Evolutionary conservation across 257 asterid species (phyloP), one percentile per base, ranked within the genome.

Genomic region (Eucommia ulmoides): DNA sequence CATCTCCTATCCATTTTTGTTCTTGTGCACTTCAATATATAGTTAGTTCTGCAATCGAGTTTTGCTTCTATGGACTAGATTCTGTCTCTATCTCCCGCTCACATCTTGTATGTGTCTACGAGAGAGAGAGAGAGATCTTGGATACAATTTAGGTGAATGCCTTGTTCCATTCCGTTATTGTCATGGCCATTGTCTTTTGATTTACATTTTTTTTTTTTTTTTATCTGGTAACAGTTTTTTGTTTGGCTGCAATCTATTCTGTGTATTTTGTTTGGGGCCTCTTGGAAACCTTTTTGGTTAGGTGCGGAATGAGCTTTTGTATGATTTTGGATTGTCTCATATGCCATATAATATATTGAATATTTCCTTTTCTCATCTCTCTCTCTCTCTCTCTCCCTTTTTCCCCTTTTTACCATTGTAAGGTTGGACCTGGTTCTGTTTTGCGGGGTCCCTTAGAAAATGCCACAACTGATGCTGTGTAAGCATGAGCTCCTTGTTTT

Each of bases 381-480:
- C 20, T 51, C 41, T 69, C 48, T 45, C 33, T 24, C 46, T 53
- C 44, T 53, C 42, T 62, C 29, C 52, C 58, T n/a, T 74, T 58
- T 53, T 58, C 58, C 46, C 18, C 71, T n/a, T n/a, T n/a, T n/a
- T n/a, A n/a, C n/a, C n/a, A n/a, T n/a, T n/a, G n/a, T 67, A 67
- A 91, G 99, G 75, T 83, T 77, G 99, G 99, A 49, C 91, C 97
- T 64, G 95, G 94, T 61, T 81, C 97, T 21, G 56, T 72, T 70
- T 61, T 91, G 72, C 93, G 95, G 16, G 99, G 97, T 64, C 99
- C 97, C 62, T 69, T 80, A 58, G 65, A 58, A 67, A 83, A 81
- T 61, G 79, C 83, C 23, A 74, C 85, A n/a, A 70, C 79, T 62
- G 77, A 83, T 60, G 81, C 89, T 51, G 80, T 77, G 97, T 91